Evolutionary conservation across 305 asterid genomes (phyloP).

Genomic region (Fraxinus greggii): DNA sequence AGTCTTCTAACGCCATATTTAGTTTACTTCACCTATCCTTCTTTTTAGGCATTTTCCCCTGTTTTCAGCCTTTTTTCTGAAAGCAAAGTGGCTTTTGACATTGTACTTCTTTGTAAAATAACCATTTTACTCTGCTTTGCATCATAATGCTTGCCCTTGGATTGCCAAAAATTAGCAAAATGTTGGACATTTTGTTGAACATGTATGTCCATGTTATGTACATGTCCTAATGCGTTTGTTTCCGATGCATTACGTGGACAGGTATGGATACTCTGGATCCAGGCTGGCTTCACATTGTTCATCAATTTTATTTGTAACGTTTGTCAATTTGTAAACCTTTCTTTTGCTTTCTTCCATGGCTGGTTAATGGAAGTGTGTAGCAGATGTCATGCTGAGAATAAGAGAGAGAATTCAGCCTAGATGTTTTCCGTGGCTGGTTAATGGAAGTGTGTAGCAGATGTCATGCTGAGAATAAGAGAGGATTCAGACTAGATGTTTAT

Average conservation of each 20-base stretch:
- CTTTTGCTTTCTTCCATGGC: background rate
- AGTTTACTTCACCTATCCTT: background rate
- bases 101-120: background rate
- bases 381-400: background rate
- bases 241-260: background rate
- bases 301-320: background rate
- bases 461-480: background rate
- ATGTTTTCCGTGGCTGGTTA: background rate
- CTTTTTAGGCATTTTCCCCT: background rate
- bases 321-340: background rate
- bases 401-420: background rate
- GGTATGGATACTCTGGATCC: slow-evolving; percentile 4
- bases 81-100: background rate
- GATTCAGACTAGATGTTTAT: background rate
- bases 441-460: background rate
- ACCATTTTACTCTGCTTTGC: background rate
- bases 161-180: background rate
- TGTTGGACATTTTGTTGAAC: background rate
- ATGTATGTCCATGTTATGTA: background rate
- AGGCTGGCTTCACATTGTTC: background rate
- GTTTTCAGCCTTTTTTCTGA: background rate
- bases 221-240: background rate
- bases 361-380: background rate
- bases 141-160: background rate
- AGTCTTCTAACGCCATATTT: background rate